Conservation (phyloP, 2,329 filamentous ascomycete genomes). For the Colletotrichum theobromicola region DNA sequence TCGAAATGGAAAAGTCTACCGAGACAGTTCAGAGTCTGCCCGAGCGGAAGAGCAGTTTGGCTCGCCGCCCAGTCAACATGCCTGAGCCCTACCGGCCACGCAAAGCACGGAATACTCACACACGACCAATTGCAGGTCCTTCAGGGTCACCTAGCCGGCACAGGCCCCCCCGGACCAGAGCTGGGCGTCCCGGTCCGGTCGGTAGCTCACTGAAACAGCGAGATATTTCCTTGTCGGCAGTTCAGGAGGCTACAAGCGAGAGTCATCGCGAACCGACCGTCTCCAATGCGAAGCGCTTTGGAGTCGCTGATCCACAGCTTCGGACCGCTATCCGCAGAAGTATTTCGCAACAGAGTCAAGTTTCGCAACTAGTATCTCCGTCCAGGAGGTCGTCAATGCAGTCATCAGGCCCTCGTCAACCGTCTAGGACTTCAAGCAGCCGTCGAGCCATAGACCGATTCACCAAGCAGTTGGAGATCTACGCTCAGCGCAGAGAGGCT, state of each 20-base stretch:
- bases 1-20: neutral
- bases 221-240: neutral
- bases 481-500: conserved; percentile 35
- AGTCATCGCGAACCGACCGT: neutral
- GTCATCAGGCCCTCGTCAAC: neutral
- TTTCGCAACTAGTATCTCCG: conserved; percentile 17
- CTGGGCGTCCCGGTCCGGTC: neutral
- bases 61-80: neutral
- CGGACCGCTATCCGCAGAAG: conserved; percentile 22
- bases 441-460: conserved; percentile 42
- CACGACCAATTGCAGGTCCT: neutral
- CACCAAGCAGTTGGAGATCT: conserved; percentile 18
- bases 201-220: neutral
- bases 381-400: neutral
- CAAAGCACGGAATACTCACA: neutral
- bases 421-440: conserved; percentile 45
- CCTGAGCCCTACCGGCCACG: neutral
- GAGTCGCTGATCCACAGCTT: conserved; percentile 19
- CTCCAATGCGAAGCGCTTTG: conserved; percentile 9
- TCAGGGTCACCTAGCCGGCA: neutral
- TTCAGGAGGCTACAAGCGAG: neutral
- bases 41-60: neutral
- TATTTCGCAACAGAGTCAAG: conserved; percentile 22
- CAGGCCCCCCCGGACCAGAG: neutral
- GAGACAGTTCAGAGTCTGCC: neutral